Evolutionary conservation across 1,284 basidiomycete species (phyloP), one percentile per base, ranked within the genome.

Genomic region (Kwoniella shivajii): DNA sequence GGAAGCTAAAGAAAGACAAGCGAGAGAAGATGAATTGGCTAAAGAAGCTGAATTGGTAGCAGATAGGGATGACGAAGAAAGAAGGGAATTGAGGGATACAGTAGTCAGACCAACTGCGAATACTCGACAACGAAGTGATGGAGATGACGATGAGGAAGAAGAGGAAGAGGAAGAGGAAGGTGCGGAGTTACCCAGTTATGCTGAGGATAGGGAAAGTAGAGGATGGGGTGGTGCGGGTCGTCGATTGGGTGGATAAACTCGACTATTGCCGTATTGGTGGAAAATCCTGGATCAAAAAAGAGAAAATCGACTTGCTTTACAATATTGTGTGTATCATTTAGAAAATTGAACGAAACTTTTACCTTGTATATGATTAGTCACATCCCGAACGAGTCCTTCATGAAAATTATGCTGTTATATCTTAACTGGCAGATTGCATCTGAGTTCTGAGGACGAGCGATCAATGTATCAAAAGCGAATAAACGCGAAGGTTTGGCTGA

Each of bases 141-240:
- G 37, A 22, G 54, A 33, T 2, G 54, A 30, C 16, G 42, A 46
- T 0, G 53, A 42, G n/a, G 50, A 30, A 6, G 55, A 54, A 13
- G 66, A 53, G 29, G 54, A 53, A 27, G 54, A 48, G n/a, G 58
- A 56, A 7, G 59, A 43, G n/a, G 65, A 60, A 13, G 59, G 46
- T 27, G 60, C 55, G 13, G 59, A 55, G 26, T 41, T 57, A 31
- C 56, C 56, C 13, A 52, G 42, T 24, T 57, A 57, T 37, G 39
- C 44, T 27, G 55, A 50, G 16, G 53, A 56, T 31, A 31, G 58
- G n/a, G 49, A 50, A 16, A 55, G 58, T 29, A 41, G 54, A 33
- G 30, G 45, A n/a, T 56, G 58, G 57, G 53, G 53, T 29, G 53
- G 53, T 7, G 46, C 53, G 13, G 53, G 53, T n/a, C 39, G 53